phyloP scores from a whole-genome alignment of 78 protist genomes.

The Cavenderia fasciculata region DNA sequence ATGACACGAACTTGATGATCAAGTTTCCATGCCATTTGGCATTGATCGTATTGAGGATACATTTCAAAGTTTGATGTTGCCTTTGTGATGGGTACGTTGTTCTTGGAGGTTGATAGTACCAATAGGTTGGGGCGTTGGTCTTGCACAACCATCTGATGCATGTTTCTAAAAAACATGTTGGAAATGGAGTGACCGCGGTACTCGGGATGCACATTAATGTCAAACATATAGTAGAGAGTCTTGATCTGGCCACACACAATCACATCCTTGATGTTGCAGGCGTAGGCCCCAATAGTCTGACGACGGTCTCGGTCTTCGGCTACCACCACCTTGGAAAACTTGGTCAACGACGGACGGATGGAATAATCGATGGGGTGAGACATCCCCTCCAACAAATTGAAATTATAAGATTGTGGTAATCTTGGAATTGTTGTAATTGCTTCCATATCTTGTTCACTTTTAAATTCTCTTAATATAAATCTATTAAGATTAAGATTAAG shows the following conservation, averaged over 20 bases:
- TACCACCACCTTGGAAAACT: no score
- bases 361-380: background rate
- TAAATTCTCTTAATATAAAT: no score
- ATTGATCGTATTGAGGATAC: background rate
- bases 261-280: background rate
- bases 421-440: conserved; percentile 25
- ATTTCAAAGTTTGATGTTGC: background rate
- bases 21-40: background rate
- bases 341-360: background rate
- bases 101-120: background rate
- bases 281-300: background rate
- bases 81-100: background rate
- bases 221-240: background rate
- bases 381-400: background rate
- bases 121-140: background rate
- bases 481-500: no score
- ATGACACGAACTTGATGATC: background rate
- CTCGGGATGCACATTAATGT: background rate
- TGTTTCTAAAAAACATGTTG: background rate
- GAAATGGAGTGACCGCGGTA: background rate
- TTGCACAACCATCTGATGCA: no score
- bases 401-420: background rate
- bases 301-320: background rate
- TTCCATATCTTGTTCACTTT: no score
- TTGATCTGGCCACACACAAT: background rate